Conservation (phyloP, 345 rosid genomes). For the Raphanus raphanistrum region DNA sequence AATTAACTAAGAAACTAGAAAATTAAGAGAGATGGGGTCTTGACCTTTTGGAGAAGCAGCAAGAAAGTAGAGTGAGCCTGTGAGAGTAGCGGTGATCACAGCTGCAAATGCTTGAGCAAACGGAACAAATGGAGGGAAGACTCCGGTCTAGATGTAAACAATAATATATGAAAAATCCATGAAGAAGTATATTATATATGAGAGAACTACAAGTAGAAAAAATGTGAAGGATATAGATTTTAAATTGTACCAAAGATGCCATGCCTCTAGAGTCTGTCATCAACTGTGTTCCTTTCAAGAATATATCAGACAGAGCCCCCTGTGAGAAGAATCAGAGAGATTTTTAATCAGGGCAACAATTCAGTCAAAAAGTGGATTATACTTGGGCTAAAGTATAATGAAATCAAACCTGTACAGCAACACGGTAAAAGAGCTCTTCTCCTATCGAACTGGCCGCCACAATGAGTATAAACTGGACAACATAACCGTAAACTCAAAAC, state of each 20-base stretch:
- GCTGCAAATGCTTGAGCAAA: slow-evolving; percentile 99
- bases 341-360: neutral
- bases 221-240: neutral
- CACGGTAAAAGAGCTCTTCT: slow-evolving; percentile 98
- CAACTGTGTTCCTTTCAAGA: slow-evolving; percentile 75
- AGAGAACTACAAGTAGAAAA: neutral
- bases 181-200: neutral
- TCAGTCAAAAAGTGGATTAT: neutral
- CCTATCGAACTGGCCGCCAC: slow-evolving; percentile 94
- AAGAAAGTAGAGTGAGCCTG: slow-evolving; percentile 82
- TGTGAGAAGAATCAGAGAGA: slow-evolving; percentile 29
- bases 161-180: neutral
- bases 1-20: neutral
- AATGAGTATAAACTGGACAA: slow-evolving; percentile 69
- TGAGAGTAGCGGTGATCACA: slow-evolving; percentile 83
- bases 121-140: slow-evolving; percentile 92
- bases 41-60: slow-evolving; percentile 94
- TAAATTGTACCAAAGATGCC: slow-evolving; percentile 64
- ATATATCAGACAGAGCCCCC: slow-evolving; percentile 90
- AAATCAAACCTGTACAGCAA: slow-evolving; percentile 80
- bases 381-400: neutral
- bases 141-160: slow-evolving; percentile 57
- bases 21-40: neutral
- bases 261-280: slow-evolving; percentile 72
- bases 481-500: too few relatives aligned